These are phyloP conservation scores for Bruguiera gymnorhiza DNA, from an alignment of 345 rosid species.

Conservation along the genomic window DNA sequence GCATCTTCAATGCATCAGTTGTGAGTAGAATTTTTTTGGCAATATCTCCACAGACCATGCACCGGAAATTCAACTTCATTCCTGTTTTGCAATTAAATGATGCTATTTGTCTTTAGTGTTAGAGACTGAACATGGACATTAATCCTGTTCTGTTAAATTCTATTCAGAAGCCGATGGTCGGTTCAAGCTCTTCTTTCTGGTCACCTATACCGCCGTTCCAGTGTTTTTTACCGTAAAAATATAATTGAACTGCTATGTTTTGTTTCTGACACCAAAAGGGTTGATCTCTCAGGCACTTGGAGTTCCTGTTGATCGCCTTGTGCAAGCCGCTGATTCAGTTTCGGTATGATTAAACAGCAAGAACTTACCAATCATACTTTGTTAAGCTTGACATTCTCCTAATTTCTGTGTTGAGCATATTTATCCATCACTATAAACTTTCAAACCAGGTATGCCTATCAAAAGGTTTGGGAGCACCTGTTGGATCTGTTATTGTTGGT, in stretches of 20 bases:
- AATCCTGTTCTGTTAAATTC: neutral
- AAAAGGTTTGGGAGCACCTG: slow-evolving; percentile 92
- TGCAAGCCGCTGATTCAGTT: slow-evolving; percentile 83
- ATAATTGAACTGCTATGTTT: neutral
- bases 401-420: neutral
- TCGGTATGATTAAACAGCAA: slow-evolving; percentile 39
- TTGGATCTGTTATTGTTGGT: slow-evolving; percentile 88
- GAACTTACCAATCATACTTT: neutral
- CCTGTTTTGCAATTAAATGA: no score
- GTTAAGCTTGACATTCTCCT: neutral
- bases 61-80: neutral
- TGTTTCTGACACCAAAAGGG: slow-evolving; percentile 16
- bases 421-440: slow-evolving; percentile 10
- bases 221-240: neutral
- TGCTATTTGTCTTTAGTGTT: neutral
- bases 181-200: neutral
- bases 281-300: slow-evolving; percentile 65
- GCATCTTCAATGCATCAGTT: slow-evolving; percentile 82
- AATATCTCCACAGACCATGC: no score
- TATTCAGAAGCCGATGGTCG: neutral
- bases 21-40: slow-evolving; percentile 46
- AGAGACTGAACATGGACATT: neutral
- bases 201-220: neutral
- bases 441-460: slow-evolving; percentile 71
- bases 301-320: slow-evolving; percentile 78